Conservation (phyloP, 192 early-diverging fungal genomes). For the Oehlia diaphana region DNA sequence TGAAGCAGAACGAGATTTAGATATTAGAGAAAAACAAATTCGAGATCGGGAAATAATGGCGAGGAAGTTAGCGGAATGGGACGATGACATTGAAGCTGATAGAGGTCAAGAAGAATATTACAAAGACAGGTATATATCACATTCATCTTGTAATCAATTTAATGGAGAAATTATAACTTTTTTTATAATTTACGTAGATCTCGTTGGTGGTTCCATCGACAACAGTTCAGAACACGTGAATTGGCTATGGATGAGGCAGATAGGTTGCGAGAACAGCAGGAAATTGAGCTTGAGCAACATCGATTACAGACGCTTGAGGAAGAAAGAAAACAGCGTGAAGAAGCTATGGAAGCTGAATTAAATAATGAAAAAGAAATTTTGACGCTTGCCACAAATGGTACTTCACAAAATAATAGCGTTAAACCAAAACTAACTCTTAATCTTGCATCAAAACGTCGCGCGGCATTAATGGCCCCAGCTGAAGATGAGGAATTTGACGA, state of each 20-base stretch:
- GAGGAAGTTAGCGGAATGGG: slow-evolving; percentile 57
- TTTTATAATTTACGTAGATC: slow-evolving; percentile 38
- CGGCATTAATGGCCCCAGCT: slow-evolving; percentile 23
- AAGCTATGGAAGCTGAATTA: slow-evolving; percentile 29
- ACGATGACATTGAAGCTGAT: slow-evolving; percentile 71
- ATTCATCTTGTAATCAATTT: background rate
- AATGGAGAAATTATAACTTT: too few relatives aligned
- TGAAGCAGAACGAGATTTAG: slow-evolving; percentile 48
- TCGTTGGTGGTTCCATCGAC: slow-evolving; percentile 74
- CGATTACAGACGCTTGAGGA: slow-evolving; percentile 30
- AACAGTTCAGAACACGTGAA: slow-evolving; percentile 62
- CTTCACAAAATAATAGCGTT: slow-evolving; percentile 26
- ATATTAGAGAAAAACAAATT: slow-evolving; percentile 39
- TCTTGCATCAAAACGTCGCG: slow-evolving; percentile 37
- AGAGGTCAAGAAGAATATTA: slow-evolving; percentile 72
- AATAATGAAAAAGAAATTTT: slow-evolving; percentile 6
- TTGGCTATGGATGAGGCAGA: slow-evolving; percentile 69
- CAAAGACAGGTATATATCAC: slow-evolving; percentile 61
- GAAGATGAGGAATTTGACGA: slow-evolving; percentile 46
- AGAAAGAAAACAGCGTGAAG: slow-evolving; percentile 35
- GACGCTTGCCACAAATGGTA: slow-evolving; percentile 25
- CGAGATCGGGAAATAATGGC: slow-evolving; percentile 45
- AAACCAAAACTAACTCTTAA: slow-evolving; percentile 25
- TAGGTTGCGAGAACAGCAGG: slow-evolving; percentile 49
- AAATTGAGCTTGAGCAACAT: slow-evolving; percentile 46